Conservation (phyloP, 176 grass and related monocot genomes). For the Bromus sterilis region DNA sequence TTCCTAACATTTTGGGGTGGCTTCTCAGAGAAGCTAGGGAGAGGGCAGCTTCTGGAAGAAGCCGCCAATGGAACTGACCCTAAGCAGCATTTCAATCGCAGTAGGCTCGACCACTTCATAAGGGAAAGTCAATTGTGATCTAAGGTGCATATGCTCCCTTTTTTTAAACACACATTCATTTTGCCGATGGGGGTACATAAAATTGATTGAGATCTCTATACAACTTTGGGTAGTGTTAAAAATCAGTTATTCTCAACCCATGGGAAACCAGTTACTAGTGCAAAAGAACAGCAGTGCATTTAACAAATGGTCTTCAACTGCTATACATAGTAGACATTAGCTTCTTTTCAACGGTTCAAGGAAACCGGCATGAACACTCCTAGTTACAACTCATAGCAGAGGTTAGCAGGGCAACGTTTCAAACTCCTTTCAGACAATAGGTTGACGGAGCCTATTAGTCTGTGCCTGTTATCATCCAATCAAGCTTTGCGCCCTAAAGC, state of each 20-base stretch:
- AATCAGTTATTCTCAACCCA: neutral
- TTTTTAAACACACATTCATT: no score
- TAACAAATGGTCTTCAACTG: neutral
- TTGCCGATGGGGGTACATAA: no score
- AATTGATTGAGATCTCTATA: no score
- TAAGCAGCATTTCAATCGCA: no score
- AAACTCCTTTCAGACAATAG: constrained; percentile 21
- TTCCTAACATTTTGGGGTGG: no score
- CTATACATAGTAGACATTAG: neutral
- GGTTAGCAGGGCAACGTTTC: neutral
- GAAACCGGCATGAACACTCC: neutral
- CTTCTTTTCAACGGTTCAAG: neutral
- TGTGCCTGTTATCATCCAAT: constrained; percentile 64
- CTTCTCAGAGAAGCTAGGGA: no score
- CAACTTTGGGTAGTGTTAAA: no score
- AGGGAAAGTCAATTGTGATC: no score
- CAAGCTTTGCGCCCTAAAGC: constrained; percentile 66
- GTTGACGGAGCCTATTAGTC: constrained; percentile 9
- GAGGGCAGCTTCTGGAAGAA: no score
- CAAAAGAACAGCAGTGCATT: neutral
- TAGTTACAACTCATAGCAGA: neutral
- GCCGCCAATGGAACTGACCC: no score
- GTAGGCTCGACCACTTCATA: no score
- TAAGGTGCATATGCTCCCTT: no score
- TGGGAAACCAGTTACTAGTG: neutral